phyloP scores from a whole-genome alignment of 2,329 filamentous ascomycete genomes.

The Fusarium sarcochroum region DNA sequence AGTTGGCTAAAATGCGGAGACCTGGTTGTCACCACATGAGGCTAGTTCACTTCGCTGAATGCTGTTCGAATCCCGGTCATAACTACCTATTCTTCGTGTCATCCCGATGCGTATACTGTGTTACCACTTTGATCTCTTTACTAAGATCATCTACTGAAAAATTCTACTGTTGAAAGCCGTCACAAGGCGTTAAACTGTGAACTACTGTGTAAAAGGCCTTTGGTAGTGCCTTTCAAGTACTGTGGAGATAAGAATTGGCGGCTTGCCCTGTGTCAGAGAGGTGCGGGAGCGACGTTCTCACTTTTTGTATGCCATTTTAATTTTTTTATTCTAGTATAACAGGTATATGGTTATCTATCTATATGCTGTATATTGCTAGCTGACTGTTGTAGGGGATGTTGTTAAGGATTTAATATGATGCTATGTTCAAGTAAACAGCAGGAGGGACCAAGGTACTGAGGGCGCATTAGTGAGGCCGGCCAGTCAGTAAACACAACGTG shows the following conservation, averaged over 20 bases:
- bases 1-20: not conserved
- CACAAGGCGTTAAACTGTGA: slow-evolving; percentile 2
- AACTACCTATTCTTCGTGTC: slow-evolving; percentile 23
- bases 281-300: slow-evolving; percentile 16
- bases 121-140: not conserved
- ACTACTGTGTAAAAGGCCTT: slow-evolving; percentile 5
- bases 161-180: not conserved
- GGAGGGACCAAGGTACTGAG: not conserved
- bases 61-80: slow-evolving; percentile 33
- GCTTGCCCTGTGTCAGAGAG: not conserved
- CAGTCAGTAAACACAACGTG: not conserved
- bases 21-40: too few species aligned
- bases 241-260: slow-evolving; percentile 5
- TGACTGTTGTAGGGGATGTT: too few species aligned
- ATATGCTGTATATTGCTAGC: too few species aligned
- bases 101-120: slow-evolving; percentile 1
- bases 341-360: not conserved
- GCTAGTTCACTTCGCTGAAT: not conserved
- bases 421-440: too few species aligned
- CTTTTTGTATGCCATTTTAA: slow-evolving; percentile 5
- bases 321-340: not conserved
- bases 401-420: too few species aligned
- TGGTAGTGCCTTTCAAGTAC: slow-evolving; percentile 35
- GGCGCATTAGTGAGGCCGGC: slow-evolving; percentile 5
- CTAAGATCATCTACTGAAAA: not conserved